These are phyloP conservation scores for Alternaria ethzedia DNA, from an alignment of 2,329 filamentous ascomycete species.

Conservation along the genomic window DNA sequence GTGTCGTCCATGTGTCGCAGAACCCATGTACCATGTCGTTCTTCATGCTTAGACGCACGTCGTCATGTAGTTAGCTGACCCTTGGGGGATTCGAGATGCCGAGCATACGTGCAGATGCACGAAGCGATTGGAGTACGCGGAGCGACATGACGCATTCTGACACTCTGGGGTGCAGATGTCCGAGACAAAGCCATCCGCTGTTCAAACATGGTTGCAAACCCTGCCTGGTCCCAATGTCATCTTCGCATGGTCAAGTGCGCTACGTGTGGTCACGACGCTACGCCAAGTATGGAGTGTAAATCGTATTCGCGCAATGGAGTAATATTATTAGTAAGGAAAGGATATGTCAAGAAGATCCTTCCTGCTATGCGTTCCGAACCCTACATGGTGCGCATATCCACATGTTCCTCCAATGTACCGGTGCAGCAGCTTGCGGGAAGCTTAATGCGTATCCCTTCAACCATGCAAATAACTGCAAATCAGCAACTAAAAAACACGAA, in stretches of 20 bases:
- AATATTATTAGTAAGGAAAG: conserved; percentile 40
- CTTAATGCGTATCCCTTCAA: conserved; percentile 17
- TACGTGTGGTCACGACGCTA: not conserved
- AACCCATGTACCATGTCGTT: conserved; percentile 24
- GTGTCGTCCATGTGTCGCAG: conserved; percentile 22
- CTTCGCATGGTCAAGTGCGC: not conserved
- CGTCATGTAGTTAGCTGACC: not conserved
- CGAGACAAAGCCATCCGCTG: conserved; percentile 8
- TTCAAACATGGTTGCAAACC: conserved; percentile 1
- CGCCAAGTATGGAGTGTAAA: not conserved
- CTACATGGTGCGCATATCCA: conserved; percentile 10
- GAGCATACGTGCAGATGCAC: conserved; percentile 5
- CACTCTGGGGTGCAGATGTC: conserved; percentile 19
- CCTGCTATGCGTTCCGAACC: conserved; percentile 19
- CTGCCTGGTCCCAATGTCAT: not conserved
- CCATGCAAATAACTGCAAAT: conserved; percentile 23
- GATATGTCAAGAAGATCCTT: conserved; percentile 15
- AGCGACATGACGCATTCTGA: conserved; percentile 1
- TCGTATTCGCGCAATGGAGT: conserved; percentile 15
- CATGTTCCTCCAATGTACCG: conserved; percentile 10
- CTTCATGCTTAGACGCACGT: conserved; percentile 1
- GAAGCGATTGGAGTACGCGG: conserved; percentile 1
- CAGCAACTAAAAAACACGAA: conserved; percentile 13
- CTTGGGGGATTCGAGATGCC: conserved; percentile 3
- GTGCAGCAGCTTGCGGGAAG: conserved; percentile 11